Conservation (phyloP, 306 rosid genomes). For the Quercus agrifolia region DNA sequence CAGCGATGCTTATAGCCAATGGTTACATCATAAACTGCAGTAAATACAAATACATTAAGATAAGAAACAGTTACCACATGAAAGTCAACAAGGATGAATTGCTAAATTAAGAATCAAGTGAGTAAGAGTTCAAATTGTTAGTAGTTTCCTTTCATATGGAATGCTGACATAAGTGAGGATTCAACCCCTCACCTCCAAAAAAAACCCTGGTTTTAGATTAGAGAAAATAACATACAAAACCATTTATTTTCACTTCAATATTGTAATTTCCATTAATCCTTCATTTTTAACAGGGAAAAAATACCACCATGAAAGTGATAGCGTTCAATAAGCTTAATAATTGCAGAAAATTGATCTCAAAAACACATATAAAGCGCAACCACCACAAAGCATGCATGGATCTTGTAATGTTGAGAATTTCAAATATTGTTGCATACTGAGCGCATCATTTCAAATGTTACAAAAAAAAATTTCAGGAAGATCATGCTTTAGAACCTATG, state of each 20-base stretch:
- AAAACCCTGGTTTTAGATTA: not conserved
- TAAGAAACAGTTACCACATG: not conserved
- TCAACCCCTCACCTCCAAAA: not conserved
- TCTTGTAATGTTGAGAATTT: not conserved
- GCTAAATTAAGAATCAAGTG: not conserved
- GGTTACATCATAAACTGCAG: constrained; percentile 73
- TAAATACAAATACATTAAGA: constrained; percentile 12
- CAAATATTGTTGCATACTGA: not conserved
- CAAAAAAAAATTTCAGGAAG: not conserved
- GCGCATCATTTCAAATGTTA: not conserved
- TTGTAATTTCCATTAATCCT: not conserved
- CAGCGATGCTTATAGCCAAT: constrained; percentile 63
- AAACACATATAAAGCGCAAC: not conserved
- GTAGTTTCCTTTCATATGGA: not conserved
- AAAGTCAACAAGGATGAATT: not conserved
- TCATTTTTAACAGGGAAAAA: not conserved
- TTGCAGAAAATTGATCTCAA: not conserved
- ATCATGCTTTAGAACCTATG: not conserved
- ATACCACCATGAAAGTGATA: not conserved
- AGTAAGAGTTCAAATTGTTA: not conserved
- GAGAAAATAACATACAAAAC: not conserved
- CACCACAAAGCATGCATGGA: not conserved
- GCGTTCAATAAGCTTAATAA: not conserved
- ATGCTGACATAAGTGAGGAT: not conserved
- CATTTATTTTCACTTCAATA: not conserved